Base-by-base conservation (phyloP, 2,329 filamentous ascomycete genomes). In the Aspergillus spinulosporus region DNA sequence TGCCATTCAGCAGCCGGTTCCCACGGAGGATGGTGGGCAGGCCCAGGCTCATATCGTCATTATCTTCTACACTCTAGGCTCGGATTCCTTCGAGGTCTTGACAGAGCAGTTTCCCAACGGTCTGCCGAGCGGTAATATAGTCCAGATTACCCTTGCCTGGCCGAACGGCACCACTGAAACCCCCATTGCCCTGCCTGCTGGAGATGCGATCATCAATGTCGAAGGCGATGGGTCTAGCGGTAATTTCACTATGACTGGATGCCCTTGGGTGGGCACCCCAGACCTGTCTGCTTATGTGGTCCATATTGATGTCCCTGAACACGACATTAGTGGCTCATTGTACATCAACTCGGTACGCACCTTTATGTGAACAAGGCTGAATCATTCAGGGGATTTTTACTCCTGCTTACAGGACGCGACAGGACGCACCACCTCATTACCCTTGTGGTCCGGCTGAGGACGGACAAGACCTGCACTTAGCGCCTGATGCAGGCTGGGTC, bases 31-130 rank as follows among this genome's bases (percentile, higher is more conserved):
- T 0, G 62, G 60, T 8, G 14, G 7, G 31, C 59, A 66, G 36
- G 11, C 34, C 3, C 50, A 59, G 8, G 63, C 67, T 8, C 68
- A 67, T 0, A 48, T 76, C 6, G 64, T 65, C 1, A 52, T 75
- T 15, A 65, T 65, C n/a, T 72, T 76, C 59, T 73, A 70, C 56
- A 67, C 64, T 1, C 57, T 69, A 3, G 56, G 66, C 0, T 42
- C 61, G 1, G 45, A 64, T 9, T 72, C 71, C 12, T 79, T 80
- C n/a, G 29, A 56, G 2, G 6, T 43, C 8, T 36, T 56, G 6
- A 9, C 5, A 0, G 6, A 1, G 1, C 12, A 37, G 2, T 9
- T 21, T 37, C n/a, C 28, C 2, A 8, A 15, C 1, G 43, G 36
- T 7, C 15, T 37, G 4, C 34, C 54, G 4, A 56, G 54, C 28